A percentile compares a stretch with the other conserved stretches of the same genome.
Evolutionary conservation across 495 filamentous ascomycete species (phyloP).

Genomic region (Xylaria scruposa): DNA sequence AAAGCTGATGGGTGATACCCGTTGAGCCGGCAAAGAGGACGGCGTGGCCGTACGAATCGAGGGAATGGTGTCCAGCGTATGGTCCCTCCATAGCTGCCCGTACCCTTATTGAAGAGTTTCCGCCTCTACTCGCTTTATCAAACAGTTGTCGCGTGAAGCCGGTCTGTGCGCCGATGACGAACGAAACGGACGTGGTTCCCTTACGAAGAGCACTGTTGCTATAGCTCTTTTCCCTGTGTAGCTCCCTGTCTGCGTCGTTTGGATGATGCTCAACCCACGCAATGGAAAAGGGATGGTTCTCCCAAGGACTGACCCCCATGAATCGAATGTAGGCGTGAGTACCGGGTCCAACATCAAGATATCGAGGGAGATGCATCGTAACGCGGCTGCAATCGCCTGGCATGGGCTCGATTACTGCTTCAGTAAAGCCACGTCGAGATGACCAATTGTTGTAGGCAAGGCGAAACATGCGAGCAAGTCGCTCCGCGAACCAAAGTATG

Average conservation of each 20-base stretch:
- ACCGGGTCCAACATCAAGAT: conserved; percentile 80
- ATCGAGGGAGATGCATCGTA: conserved; percentile 77
- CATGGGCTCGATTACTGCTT: conserved; percentile 75
- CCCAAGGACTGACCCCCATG: conserved; percentile 75
- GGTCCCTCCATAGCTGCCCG: conserved; percentile 77
- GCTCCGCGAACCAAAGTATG: conserved; percentile 78
- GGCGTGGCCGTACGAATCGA: conserved; percentile 88
- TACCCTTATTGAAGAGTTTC: conserved; percentile 38
- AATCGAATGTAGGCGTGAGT: conserved; percentile 91
- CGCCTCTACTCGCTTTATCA: conserved; percentile 47
- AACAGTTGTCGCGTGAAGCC: conserved; percentile 88
- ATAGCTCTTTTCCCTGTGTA: conserved; percentile 29
- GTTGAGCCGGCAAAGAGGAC: conserved; percentile 91
- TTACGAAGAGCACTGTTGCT: conserved; percentile 34
- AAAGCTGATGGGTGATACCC: conserved; percentile 93
- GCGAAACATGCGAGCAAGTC: conserved; percentile 68
- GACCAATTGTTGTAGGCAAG: conserved; percentile 75
- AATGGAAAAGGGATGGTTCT: conserved; percentile 91
- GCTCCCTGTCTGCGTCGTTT: conserved; percentile 34
- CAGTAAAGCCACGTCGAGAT: conserved; percentile 63
- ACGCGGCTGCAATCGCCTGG: conserved; percentile 84
- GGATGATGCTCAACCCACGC: conserved; percentile 72
- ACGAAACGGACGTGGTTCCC: conserved; percentile 65
- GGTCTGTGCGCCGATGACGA: conserved; percentile 83
- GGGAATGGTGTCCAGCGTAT: conserved; percentile 80